A percentile compares a stretch with the other conserved stretches of the same genome.
Conservation (phyloP, 768 basidiomycete species). For the Pholiota conissans region DNA sequence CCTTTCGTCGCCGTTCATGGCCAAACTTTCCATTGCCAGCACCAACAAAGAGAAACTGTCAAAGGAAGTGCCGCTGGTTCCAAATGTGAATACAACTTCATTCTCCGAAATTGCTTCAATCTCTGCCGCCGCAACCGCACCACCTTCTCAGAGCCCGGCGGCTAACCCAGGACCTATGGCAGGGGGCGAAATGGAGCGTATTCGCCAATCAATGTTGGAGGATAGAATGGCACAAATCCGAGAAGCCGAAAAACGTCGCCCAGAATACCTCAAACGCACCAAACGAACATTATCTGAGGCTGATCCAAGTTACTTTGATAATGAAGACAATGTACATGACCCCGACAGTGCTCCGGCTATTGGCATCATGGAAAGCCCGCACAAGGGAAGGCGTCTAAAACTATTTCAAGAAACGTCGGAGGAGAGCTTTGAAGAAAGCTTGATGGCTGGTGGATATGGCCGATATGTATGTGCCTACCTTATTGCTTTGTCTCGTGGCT, state of each 20-base stretch:
- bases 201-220: conserved; percentile 53
- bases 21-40: conserved; percentile 30
- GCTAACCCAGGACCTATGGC: conserved; percentile 21
- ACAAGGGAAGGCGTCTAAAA: conserved; percentile 70
- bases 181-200: conserved; percentile 61
- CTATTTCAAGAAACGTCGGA: conserved; percentile 83
- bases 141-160: conserved; percentile 24
- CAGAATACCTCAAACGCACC: conserved; percentile 68
- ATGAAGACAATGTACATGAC: conserved; percentile 33
- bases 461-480: conserved; percentile 55
- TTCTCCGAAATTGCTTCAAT: conserved; percentile 3
- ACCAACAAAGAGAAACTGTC: conserved; percentile 15
- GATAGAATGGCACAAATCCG: conserved; percentile 47
- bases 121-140: conserved; percentile 17
- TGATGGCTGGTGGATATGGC: conserved; percentile 82
- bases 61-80: conserved; percentile 9
- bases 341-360: conserved; percentile 34
- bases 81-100: conserved; percentile 27
- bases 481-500: not conserved
- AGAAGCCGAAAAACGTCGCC: conserved; percentile 62
- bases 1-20: conserved; percentile 50
- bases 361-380: conserved; percentile 69
- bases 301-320: conserved; percentile 34
- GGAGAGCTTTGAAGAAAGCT: conserved; percentile 81
- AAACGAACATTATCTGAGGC: conserved; percentile 47